Conservation (phyloP, 805 yeast species). For the Yamadazyma sp. region DNA sequence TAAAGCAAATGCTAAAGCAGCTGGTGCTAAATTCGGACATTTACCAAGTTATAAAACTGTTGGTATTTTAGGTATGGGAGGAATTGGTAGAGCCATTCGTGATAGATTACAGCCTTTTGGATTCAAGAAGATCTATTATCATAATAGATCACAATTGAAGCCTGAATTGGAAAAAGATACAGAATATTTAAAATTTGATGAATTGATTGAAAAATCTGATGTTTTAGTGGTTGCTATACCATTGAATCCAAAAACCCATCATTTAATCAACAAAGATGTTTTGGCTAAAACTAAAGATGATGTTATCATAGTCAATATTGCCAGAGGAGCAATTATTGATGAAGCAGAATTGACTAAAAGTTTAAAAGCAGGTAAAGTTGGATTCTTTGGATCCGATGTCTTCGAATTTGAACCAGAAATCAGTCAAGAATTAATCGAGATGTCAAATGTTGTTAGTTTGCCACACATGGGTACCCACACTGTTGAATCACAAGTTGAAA, state of each 20-base stretch:
- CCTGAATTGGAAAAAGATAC: conserved; percentile 67
- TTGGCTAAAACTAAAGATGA: conserved; percentile 74
- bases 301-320: conserved; percentile 76
- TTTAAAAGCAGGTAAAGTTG: conserved; percentile 61
- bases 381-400: conserved; percentile 71
- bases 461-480: conserved; percentile 92
- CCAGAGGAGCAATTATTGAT: conserved; percentile 82
- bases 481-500: conserved; percentile 65
- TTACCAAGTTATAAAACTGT: conserved; percentile 75
- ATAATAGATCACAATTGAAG: conserved; percentile 61
- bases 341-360: conserved; percentile 56
- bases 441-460: conserved; percentile 69
- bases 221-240: conserved; percentile 76
- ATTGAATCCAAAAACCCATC: conserved; percentile 66
- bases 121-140: conserved; percentile 63
- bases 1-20: conserved; percentile 32
- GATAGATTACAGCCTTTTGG: conserved; percentile 76
- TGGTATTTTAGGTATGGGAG: conserved; percentile 87
- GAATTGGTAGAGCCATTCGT: conserved; percentile 80
- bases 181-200: conserved; percentile 69
- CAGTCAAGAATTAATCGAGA: conserved; percentile 54
- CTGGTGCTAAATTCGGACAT: conserved; percentile 61
- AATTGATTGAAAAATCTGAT: conserved; percentile 61
- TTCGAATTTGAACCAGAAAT: conserved; percentile 73
- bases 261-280: conserved; percentile 58